Conservation (phyloP, 805 yeast genomes). For the Yueomyces sinensis region DNA sequence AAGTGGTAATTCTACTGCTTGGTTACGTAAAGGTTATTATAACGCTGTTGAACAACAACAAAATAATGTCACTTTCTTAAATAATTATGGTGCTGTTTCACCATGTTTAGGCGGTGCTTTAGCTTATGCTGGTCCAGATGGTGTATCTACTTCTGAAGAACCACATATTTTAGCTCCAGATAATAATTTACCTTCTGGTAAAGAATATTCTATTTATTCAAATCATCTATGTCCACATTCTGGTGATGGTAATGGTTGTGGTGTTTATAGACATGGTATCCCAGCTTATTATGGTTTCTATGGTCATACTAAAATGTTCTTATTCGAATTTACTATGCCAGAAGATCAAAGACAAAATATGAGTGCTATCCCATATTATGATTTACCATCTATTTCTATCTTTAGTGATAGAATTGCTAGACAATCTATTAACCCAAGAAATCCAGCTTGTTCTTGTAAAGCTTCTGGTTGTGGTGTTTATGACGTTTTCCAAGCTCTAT, state of each 20-base stretch:
- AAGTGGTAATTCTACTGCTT: constrained; percentile 25
- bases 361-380: constrained; percentile 23
- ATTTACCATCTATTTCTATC: constrained; percentile 65
- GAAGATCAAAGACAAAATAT: constrained; percentile 29
- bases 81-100: constrained; percentile 42
- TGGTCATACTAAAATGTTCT: constrained; percentile 53
- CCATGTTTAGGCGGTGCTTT: constrained; percentile 55
- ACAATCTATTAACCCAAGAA: constrained; percentile 46
- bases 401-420: constrained; percentile 59
- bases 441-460: constrained; percentile 57
- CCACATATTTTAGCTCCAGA: constrained; percentile 37
- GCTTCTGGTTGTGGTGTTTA: constrained; percentile 63
- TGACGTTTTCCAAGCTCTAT: constrained; percentile 58
- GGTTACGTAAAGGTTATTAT: constrained; percentile 50
- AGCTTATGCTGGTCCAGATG: constrained; percentile 44
- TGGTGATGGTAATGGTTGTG: constrained; percentile 46
- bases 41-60: constrained; percentile 30
- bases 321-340: constrained; percentile 57
- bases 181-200: constrained; percentile 38
- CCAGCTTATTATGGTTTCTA: constrained; percentile 60
- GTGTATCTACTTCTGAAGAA: constrained; percentile 30
- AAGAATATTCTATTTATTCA: constrained; percentile 49
- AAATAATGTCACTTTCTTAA: constrained; percentile 53
- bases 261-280: constrained; percentile 54
- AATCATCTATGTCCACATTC: constrained; percentile 40